These are phyloP conservation scores for Ascodesmis nigricans DNA, from an alignment of 495 filamentous ascomycete genomes.

Conservation along the genomic window DNA sequence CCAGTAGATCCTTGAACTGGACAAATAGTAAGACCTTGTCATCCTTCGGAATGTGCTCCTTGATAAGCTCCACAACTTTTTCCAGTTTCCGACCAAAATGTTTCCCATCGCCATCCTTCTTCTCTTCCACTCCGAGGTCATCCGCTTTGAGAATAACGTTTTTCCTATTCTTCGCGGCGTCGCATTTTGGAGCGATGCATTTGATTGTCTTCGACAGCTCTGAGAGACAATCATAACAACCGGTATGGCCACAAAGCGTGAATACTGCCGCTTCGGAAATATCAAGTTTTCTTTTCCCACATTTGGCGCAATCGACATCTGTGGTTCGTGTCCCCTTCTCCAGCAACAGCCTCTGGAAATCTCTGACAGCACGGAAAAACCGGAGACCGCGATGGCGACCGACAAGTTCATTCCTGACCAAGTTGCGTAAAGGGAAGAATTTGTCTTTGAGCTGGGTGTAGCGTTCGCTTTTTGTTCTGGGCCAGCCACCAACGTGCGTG, in stretches of 20 bases:
- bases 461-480: conserved; percentile 13
- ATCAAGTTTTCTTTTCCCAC: conserved; percentile 11
- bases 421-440: conserved; percentile 13
- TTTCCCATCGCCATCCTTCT: conserved; percentile 12
- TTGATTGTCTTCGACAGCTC: conserved; percentile 13
- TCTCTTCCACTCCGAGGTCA: conserved; percentile 21
- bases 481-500: too few species aligned
- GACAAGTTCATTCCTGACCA: conserved; percentile 19
- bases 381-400: conserved; percentile 20
- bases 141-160: conserved; percentile 24
- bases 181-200: conserved; percentile 18
- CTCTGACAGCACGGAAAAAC: conserved; percentile 20
- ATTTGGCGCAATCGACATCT: conserved; percentile 21
- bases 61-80: conserved; percentile 28
- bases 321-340: too few species aligned
- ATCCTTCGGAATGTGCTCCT: conserved; percentile 21
- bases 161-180: conserved; percentile 12
- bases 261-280: conserved; percentile 24
- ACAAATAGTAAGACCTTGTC: conserved; percentile 34
- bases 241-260: conserved; percentile 30
- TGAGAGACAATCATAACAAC: conserved; percentile 26
- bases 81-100: conserved; percentile 29
- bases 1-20: conserved; percentile 28
- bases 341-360: conserved; percentile 18
- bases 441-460: conserved; percentile 18